Evolutionary conservation across 495 filamentous ascomycete genomes (phyloP).

Genomic region (Lasiosphaeris hirsuta): DNA sequence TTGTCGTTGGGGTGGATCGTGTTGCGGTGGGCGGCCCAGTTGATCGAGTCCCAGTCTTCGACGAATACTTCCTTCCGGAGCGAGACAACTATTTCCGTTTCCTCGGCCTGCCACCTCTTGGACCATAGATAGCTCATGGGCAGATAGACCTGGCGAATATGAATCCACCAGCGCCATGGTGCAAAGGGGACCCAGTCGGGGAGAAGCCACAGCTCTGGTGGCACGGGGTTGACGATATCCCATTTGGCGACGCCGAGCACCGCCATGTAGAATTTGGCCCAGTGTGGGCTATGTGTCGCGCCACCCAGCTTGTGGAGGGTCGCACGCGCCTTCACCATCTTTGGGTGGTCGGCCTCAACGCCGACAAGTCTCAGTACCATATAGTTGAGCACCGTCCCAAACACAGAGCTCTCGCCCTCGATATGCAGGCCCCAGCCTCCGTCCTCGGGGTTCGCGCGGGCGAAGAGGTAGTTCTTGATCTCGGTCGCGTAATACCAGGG

Average conservation of each 20-base stretch:
- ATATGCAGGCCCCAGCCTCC: constrained; percentile 97
- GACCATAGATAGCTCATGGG: constrained; percentile 91
- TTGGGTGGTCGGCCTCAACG: constrained; percentile 77
- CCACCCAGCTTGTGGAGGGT: constrained; percentile 84
- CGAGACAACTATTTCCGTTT: constrained; percentile 64
- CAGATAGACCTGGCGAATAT: constrained; percentile 89
- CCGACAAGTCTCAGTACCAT: constrained; percentile 81
- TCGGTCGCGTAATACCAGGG: constrained; percentile 77
- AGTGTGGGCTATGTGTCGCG: constrained; percentile 80
- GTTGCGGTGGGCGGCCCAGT: constrained; percentile 76
- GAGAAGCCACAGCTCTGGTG: constrained; percentile 89
- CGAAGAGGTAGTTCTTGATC: constrained; percentile 91
- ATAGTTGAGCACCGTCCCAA: constrained; percentile 90
- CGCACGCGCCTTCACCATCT: constrained; percentile 82
- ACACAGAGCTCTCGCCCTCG: constrained; percentile 88
- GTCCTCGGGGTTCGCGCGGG: constrained; percentile 79
- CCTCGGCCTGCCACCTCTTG: constrained; percentile 66
- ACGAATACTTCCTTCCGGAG: constrained; percentile 83
- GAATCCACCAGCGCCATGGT: constrained; percentile 98
- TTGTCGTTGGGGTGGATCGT: constrained; percentile 77
- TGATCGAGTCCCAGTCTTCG: constrained; percentile 70
- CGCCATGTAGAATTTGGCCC: constrained; percentile 91
- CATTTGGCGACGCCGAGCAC: constrained; percentile 80
- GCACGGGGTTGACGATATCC: constrained; percentile 91
- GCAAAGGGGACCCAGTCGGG: constrained; percentile 94